Evolutionary conservation across 805 yeast species (phyloP).

Genomic region (Nakazawaea ambrosiae): DNA sequence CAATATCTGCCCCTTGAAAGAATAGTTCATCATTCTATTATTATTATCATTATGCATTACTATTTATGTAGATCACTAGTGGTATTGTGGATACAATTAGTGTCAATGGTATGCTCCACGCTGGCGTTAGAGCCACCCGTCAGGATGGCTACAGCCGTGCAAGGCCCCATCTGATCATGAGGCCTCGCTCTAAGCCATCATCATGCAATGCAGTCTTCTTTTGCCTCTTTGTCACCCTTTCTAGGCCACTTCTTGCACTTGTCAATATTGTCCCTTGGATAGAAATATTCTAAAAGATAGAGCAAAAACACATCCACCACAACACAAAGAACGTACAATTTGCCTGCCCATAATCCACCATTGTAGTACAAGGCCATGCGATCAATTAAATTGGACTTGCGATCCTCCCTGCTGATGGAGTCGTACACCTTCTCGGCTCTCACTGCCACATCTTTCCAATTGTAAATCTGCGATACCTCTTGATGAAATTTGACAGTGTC

Average conservation of each 20-base stretch:
- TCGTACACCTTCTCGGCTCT: slow-evolving; percentile 82
- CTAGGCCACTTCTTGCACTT: slow-evolving; percentile 27
- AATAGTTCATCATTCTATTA: no score
- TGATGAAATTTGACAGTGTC: slow-evolving; percentile 75
- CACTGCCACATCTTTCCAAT: slow-evolving; percentile 84
- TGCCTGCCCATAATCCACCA: slow-evolving; percentile 82
- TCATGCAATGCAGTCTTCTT: no score
- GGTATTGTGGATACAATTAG: no score
- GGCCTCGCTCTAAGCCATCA: no score
- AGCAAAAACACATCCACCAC: slow-evolving; percentile 71
- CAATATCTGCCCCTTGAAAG: no score
- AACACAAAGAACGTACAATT: slow-evolving; percentile 70
- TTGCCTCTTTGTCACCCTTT: not conserved
- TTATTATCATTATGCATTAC: no score
- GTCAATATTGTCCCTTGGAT: slow-evolving; percentile 69
- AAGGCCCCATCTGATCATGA: no score
- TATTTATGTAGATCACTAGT: no score
- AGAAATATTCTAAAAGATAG: slow-evolving; percentile 57
- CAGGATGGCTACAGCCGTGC: no score
- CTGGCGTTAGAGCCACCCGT: no score
- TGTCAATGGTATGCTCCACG: no score
- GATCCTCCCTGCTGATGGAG: slow-evolving; percentile 22
- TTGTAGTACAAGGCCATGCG: slow-evolving; percentile 59
- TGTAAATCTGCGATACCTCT: slow-evolving; percentile 75
- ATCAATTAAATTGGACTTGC: slow-evolving; percentile 38